Base-by-base conservation (phyloP, 179 eudicot genomes). In the Beta lomatogona region DNA sequence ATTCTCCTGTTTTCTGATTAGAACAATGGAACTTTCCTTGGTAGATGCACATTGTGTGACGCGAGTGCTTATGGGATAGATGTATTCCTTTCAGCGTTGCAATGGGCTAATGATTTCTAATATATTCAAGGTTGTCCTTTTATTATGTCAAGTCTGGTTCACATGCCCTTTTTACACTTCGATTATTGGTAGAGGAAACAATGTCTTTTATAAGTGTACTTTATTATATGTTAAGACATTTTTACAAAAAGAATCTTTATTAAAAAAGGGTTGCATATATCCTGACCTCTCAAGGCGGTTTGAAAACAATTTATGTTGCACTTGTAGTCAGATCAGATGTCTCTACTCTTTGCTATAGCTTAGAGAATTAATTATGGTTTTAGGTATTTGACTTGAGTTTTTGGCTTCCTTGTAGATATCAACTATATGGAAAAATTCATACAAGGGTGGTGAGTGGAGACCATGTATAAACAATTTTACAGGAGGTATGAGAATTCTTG, bases 401-500 rank as follows among this genome's bases (percentile, higher is more conserved):
- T 59, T 65, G 6, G 21, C 55, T 74, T 61, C 57, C 36, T 72
- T 88, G 86, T 77, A 97, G 99, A 92, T 97, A 86, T 86, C 88
- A 73, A 93, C 95, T 58, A 89, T 94, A 83, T 97, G 99, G 99
- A 93, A 89, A 86, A 91, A 92, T 83, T 90, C 97, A 59, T 89
- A 88, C 83, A 94, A 89, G 93, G 85, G 91, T 83, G 93, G 97
- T 80, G 94, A 87, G 78, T 97, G 99, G 99, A 94, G 82, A 86
- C 93, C 99, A 31, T 97, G 99, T 86, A 81, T 90, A 80, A 90
- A 88, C 88, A 91, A 82, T 81, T 90, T 92, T 64, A 82, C 87
- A 58, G 91, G 80, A 97, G 98, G 99, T 97, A 90, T 61, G 84
- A 61, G 41, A 76, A 44, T 45, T 13, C 25, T 72, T 64, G 16